Evolutionary conservation across 2,329 filamentous ascomycete genomes (phyloP), one percentile per base, ranked within the genome.

Genomic region (Scopulariopsis brevicaulis): DNA sequence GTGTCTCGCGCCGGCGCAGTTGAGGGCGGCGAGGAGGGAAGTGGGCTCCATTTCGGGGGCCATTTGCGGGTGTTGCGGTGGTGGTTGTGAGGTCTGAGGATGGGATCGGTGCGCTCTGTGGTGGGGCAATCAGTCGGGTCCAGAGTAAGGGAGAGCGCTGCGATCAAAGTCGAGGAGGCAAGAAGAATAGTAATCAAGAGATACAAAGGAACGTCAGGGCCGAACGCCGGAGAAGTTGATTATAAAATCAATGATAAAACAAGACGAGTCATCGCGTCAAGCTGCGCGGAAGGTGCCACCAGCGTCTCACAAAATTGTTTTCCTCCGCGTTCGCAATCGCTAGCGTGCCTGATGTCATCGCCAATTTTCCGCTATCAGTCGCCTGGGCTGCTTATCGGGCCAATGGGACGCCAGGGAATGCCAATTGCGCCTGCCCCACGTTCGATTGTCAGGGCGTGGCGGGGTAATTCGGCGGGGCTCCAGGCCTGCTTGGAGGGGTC

Each of bases 1-100:
- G 70, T 99, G 94, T 48, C 92, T 71, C 67, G 90, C 87, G 54
- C 76, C 79, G 55, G 78, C 78, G 66, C 84, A 86, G 68, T 91
- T 84, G 63, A 87, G 78, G 54, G 88, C 85, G 53, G 88, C 86
- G 54, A 95, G 83, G 56, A 95, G 77, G 3, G 85, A 78, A 22
- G 70, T 69, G 20, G 57, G 22, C 6, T 54, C 46, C 46, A 50
- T 50, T 24, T 4, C 20, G 46, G 46, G 46, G n/a, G 46, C 22
- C 22, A 22, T 22, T 14, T 8, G n/a, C 20, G 46, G 46, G 22
- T 20, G 46, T 14, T n/a, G 18, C 20, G 5, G 20, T 50, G n/a
- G 10, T 24, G 7, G 34, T 7, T 37, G 14, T 37, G 34, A 14
- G 34, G 34, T 37, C 7, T 37, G 34, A 37, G 34, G 34, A 14